Percentiles rank a stretch among this genome's conserved stretches.
Evolutionary conservation across 2,329 filamentous ascomycete species (phyloP).

Genomic region (Fusarium fujikuroi): DNA sequence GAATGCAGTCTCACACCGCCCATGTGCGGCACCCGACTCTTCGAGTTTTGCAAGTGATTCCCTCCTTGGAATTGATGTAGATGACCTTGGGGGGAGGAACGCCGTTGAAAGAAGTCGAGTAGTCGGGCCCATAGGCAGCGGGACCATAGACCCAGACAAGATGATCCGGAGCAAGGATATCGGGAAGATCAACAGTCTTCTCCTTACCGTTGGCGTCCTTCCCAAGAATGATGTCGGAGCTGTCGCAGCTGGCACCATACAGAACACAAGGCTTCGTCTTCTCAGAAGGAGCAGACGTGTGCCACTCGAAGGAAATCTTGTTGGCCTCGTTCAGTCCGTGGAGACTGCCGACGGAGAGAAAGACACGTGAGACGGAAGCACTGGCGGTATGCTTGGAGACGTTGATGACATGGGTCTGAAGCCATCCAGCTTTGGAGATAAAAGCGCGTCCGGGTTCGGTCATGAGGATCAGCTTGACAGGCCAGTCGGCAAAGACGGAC

Average conservation of each 20-base stretch:
- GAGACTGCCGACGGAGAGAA: neutral
- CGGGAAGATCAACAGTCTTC: neutral
- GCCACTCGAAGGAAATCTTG: neutral
- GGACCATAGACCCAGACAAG: neutral
- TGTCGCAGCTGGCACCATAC: neutral
- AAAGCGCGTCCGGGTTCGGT: neutral
- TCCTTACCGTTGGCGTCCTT: neutral
- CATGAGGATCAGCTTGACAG: neutral
- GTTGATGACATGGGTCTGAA: neutral
- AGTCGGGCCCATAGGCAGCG: neutral
- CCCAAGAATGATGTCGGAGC: neutral
- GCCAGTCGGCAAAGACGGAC: neutral
- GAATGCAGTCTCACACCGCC: rapidly evolving
- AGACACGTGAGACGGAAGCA: neutral
- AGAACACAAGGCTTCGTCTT: neutral
- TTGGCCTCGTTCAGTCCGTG: neutral
- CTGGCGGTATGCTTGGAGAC: neutral
- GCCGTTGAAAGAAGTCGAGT: neutral
- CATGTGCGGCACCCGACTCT: rapidly evolving
- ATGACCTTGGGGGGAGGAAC: neutral
- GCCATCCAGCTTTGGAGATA: neutral
- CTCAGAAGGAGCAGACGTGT: neutral
- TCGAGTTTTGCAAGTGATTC: neutral
- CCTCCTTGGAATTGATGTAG: neutral
- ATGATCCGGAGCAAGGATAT: neutral